Evolutionary conservation across 2,329 filamentous ascomycete genomes (phyloP).

Genomic region (Akanthomyces lecanii): DNA sequence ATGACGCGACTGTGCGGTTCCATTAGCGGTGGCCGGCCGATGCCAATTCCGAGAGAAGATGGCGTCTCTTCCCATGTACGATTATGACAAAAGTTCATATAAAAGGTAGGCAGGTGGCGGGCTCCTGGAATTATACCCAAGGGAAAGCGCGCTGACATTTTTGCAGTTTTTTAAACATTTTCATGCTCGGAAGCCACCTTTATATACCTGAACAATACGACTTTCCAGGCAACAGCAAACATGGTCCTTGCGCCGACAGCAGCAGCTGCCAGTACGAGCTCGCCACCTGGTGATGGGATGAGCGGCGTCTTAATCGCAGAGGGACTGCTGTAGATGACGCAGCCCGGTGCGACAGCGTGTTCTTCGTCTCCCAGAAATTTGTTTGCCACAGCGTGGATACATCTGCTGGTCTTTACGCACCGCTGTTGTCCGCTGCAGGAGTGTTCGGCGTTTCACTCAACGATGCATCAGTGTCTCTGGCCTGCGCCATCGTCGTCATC

Average conservation of each 20-base stretch:
- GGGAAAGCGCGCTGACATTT: neutral
- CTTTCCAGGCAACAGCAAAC: neutral
- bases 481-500: neutral
- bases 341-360: neutral
- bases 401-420: neutral
- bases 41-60: neutral
- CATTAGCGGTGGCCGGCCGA: neutral
- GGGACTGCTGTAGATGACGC: neutral
- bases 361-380: neutral
- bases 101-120: neutral
- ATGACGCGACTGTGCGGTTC: slow-evolving; percentile 11
- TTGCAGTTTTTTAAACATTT: neutral
- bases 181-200: neutral
- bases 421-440: neutral
- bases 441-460: neutral
- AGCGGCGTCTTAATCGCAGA: neutral
- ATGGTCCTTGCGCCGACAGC: neutral
- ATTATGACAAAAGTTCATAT: neutral
- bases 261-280: neutral
- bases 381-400: neutral
- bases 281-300: neutral
- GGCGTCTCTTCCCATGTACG: neutral
- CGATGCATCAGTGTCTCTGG: neutral
- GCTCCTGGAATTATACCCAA: neutral
- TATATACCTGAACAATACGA: neutral